Base-by-base conservation (phyloP, 768 basidiomycete genomes). In the Tricholoma bakamatsutake region DNA sequence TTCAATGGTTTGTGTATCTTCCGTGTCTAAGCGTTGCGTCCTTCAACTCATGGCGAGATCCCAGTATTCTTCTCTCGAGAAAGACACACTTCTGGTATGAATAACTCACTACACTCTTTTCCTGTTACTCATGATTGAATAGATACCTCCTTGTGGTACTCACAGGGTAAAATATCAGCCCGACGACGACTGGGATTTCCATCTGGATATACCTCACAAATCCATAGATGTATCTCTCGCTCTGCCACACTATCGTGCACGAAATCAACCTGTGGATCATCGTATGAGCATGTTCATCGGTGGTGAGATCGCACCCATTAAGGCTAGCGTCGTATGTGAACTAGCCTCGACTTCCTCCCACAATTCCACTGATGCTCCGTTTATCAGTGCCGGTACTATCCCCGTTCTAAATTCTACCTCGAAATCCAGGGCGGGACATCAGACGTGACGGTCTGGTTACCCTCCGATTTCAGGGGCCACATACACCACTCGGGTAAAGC, bases 181-280 rank as follows among this genome's bases (percentile, higher is more conserved):
- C 27, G 73, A 78, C 39, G 76, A 81, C 13, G 78, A 81, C 57
- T 88, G 85, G 80, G 88, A 90, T 64, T 86, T 83, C 62, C 65
- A 76, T 49, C 72, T 87, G 60, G 80, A 87, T 58, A 74, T 76
- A 13, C 75, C 77, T 10, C 69, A 74, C 55, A 67, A 73, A 33
- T 70, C 82, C 10, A 72, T 89, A 56, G 85, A 90, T 62, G 64
- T 87, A 52, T 81, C 84, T 21, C 79, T 91, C 48, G 78, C 82
- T 21, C 74, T 91, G 46, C 89, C 89, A 1, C 89, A 90, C 64
- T 89, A 89, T 64, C 87, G 89, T 40, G 88, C 89, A 10, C 80
- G 81, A 35, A 73, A 81, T 60, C 87, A 90, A 62, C 88, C 89
- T 0, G 67, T 86, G 28, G 79, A 83, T 39, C 83, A 90, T 68